Conservation (phyloP, 768 basidiomycete species). For the Russula brevipes region DNA sequence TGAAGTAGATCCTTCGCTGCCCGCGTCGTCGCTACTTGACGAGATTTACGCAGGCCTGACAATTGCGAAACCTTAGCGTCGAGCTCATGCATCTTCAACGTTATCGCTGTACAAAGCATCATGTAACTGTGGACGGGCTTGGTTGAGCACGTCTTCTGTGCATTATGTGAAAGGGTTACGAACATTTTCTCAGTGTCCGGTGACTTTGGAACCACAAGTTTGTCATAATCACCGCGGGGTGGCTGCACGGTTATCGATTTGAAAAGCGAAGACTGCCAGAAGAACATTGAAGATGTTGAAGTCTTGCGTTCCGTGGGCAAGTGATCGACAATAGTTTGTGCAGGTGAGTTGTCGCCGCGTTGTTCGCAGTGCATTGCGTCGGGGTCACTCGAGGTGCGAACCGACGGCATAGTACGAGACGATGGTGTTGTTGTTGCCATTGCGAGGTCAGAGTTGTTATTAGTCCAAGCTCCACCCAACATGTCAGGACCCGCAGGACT, state of each 20-base stretch:
- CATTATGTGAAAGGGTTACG: neutral
- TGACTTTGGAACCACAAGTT: neutral
- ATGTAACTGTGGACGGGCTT: neutral
- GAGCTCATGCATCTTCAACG: conserved; percentile 6
- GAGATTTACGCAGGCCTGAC: conserved; percentile 9
- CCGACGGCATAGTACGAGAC: neutral
- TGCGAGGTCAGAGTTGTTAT: neutral
- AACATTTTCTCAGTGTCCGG: neutral
- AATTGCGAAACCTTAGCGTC: conserved; percentile 3
- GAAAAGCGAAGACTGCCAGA: neutral
- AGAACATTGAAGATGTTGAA: neutral
- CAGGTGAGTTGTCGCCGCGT: neutral
- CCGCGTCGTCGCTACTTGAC: neutral
- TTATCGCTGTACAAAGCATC: neutral
- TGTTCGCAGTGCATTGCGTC: neutral
- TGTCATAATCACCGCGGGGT: neutral
- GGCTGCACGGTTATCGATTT: neutral
- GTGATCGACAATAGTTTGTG: neutral
- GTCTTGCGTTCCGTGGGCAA: neutral
- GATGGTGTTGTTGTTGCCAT: neutral
- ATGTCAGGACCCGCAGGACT: neutral
- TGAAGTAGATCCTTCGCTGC: conserved; percentile 11
- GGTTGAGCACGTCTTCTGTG: conserved; percentile 3
- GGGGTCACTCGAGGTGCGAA: neutral
- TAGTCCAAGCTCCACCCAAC: neutral